phyloP scores from a whole-genome alignment of 345 rosid species.

The Salix brachista region DNA sequence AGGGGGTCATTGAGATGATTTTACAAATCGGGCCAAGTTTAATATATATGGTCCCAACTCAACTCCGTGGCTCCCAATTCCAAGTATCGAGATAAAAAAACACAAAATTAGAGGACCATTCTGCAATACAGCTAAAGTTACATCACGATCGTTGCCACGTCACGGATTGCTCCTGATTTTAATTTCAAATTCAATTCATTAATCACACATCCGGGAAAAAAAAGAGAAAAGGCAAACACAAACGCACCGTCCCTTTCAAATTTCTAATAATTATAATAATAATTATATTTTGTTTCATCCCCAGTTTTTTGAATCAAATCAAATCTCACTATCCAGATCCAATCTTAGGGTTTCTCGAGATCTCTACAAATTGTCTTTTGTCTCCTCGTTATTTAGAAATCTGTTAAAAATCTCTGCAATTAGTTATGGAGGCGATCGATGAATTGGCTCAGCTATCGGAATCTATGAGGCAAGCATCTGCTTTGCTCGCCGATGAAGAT shows the following conservation, averaged over 20 bases:
- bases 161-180: no score
- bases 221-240: neutral
- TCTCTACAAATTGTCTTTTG: neutral
- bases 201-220: neutral
- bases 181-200: no score
- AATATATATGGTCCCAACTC: no score
- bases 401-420: neutral
- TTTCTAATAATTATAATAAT: neutral
- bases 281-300: neutral
- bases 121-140: neutral
- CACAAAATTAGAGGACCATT: neutral
- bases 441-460: slow-evolving; percentile 86
- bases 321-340: slow-evolving; percentile 7
- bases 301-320: neutral
- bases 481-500: slow-evolving; percentile 93
- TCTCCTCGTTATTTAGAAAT: neutral
- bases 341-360: slow-evolving; percentile 16
- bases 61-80: neutral
- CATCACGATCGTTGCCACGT: neutral
- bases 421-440: slow-evolving; percentile 91
- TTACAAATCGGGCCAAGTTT: no score
- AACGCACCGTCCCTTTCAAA: neutral
- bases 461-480: slow-evolving; percentile 76
- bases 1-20: no score
- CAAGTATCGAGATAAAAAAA: neutral